Base-by-base conservation (phyloP, 2,329 filamentous ascomycete species). In the Botrytis aclada region DNA sequence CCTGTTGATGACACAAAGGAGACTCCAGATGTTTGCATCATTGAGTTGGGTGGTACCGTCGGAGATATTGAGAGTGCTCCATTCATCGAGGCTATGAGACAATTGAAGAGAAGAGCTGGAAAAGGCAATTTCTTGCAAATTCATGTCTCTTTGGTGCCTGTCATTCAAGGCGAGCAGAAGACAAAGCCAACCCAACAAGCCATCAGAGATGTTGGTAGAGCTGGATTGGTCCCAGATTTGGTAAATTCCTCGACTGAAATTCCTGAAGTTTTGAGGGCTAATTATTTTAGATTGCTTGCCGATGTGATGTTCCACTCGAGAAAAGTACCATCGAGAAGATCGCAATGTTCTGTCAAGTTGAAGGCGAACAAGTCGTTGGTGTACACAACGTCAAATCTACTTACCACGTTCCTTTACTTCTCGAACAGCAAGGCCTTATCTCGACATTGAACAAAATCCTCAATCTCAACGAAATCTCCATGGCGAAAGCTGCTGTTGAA, bases 111-210 rank as follows among this genome's bases (percentile, higher is more conserved):
- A 77, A 87, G 90, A 75, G 90, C 88, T 37, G 93, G 92, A 77
- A 90, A 89, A 80, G 88, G 89, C 80, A 95, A 97, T 84, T 97
- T 97, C 82, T 84, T 95, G 81, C 92, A 94, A 81, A 97, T 98
- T 77, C 91, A 94, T 83, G 95, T 98, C 75, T 94, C 92, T 7
- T 93, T 95, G 78, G 91, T 98, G 47, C 96, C 95, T 1, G 88
- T 95, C 9, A 80, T 81, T 69, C 75, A 79, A 63, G 80, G 88
- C 47, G 91, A 98, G 85, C 90, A 97, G 83, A 98, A 98, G 88
- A 98, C 95, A 16, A 98, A 98, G 85, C 96, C 96, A 0, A 99
- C 96, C 0, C 96, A 99, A 82, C 90, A 93, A 79, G 93, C 95
- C 39, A 94, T 98, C 79, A 91, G 91, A 80, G 89, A 92, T 78